These are phyloP conservation scores for Sugiyamaella castrensis DNA, from an alignment of 1,139 yeast genomes.

Conservation along the genomic window DNA sequence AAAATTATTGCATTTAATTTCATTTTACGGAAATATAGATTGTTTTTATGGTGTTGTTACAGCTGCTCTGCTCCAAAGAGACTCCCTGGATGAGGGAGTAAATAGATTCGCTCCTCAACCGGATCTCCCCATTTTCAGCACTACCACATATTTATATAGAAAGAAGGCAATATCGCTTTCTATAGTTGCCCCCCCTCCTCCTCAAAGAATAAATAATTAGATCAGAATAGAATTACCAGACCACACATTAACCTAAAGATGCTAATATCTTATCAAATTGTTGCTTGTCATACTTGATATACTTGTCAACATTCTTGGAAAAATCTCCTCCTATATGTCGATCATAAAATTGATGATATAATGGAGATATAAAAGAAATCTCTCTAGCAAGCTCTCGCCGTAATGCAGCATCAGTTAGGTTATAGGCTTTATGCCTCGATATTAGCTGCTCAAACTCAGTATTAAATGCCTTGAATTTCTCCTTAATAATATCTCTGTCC, in stretches of 20 bases:
- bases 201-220: too few relatives aligned
- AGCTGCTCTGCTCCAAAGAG: too few relatives aligned
- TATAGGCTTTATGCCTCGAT: conserved; percentile 58
- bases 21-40: too few relatives aligned
- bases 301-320: conserved; percentile 67
- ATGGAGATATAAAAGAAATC: conserved; percentile 65
- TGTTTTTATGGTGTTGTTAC: neutral
- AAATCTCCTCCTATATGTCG: conserved; percentile 69
- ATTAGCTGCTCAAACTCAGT: conserved; percentile 76
- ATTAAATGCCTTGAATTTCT: conserved; percentile 77
- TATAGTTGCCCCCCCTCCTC: too few relatives aligned
- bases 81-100: too few relatives aligned
- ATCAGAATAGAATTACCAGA: too few relatives aligned
- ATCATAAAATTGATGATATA: conserved; percentile 80
- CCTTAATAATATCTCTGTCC: conserved; percentile 82
- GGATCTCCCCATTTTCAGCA: too few relatives aligned
- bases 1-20: too few relatives aligned
- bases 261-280: conserved; percentile 53
- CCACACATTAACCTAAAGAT: conserved; percentile 30
- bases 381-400: conserved; percentile 61
- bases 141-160: neutral
- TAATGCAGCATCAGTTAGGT: conserved; percentile 63
- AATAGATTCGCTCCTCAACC: too few relatives aligned
- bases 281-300: conserved; percentile 66
- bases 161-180: too few relatives aligned